A percentile compares a stretch with the other conserved stretches of the same genome.
Evolutionary conservation across 768 basidiomycete genomes (phyloP).

Genomic region (Pleurotus eryngii): DNA sequence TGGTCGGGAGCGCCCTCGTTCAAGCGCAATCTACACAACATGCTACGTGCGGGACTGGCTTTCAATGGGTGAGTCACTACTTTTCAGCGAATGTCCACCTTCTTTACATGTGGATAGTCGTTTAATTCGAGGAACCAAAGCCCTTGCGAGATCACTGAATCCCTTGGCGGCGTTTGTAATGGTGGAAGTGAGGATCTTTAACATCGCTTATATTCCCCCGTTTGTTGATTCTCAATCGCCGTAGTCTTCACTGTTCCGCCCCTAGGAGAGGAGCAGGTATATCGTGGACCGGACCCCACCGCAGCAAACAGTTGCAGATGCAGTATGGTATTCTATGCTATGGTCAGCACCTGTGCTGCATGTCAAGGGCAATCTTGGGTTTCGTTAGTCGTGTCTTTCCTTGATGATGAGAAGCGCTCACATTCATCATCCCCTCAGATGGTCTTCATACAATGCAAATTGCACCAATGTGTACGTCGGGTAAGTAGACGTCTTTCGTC

Average conservation of each 20-base stretch:
- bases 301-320: slow-evolving; percentile 44
- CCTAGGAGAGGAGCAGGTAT: slow-evolving; percentile 25
- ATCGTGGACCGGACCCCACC: slow-evolving; percentile 31
- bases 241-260: slow-evolving; percentile 34
- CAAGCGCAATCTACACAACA: slow-evolving; percentile 1
- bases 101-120: slow-evolving; percentile 20
- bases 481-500: slow-evolving; percentile 20
- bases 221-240: slow-evolving; percentile 1
- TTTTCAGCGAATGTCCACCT: background rate
- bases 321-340: slow-evolving; percentile 50
- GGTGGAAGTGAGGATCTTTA: slow-evolving; percentile 32
- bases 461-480: slow-evolving; percentile 39
- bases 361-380: slow-evolving; percentile 40
- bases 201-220: background rate
- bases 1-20: background rate
- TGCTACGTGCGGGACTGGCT: background rate
- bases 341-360: slow-evolving; percentile 46
- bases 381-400: slow-evolving; percentile 16
- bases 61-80: slow-evolving; percentile 2
- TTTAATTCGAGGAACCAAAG: slow-evolving; percentile 43
- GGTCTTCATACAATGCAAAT: slow-evolving; percentile 44
- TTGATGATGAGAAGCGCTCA: background rate
- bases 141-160: slow-evolving; percentile 45
- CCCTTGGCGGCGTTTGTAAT: slow-evolving; percentile 39
- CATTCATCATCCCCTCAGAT: slow-evolving; percentile 30